A percentile compares a stretch with the other conserved stretches of the same genome.
These are phyloP conservation scores for Stylonectria norvegica DNA, from an alignment of 2,329 filamentous ascomycete genomes.

Conservation along the genomic window DNA sequence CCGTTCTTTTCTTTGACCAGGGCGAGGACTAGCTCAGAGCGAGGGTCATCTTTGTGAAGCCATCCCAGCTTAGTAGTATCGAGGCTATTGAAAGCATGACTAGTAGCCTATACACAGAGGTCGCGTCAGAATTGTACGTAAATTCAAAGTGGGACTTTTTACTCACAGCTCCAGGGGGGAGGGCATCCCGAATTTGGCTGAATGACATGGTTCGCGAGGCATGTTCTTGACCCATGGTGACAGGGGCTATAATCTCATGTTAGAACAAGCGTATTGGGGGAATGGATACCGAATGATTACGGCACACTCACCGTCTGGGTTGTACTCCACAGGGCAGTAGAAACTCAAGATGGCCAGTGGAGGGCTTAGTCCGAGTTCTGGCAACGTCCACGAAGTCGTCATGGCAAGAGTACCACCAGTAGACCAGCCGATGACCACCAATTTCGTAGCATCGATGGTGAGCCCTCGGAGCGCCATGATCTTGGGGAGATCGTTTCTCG, in stretches of 20 bases:
- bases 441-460: conserved; percentile 4
- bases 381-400: conserved; percentile 14
- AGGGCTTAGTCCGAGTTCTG: conserved; percentile 4
- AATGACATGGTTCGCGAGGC: conserved; percentile 13
- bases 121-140: not conserved
- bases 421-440: conserved; percentile 13
- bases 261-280: not conserved
- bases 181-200: conserved; percentile 8
- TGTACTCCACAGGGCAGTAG: conserved; percentile 18
- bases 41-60: conserved; percentile 14
- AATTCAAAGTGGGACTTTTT: not conserved
- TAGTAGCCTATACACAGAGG: conserved; percentile 1
- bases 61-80: conserved; percentile 19
- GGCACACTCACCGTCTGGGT: conserved; percentile 13
- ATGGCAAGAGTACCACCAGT: conserved; percentile 13
- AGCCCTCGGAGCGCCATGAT: conserved; percentile 7
- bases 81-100: conserved; percentile 13
- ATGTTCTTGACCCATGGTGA: conserved; percentile 16
- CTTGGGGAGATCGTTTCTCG: conserved; percentile 5
- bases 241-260: conserved; percentile 5
- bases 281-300: no score
- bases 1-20: conserved; percentile 19
- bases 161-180: conserved; percentile 8
- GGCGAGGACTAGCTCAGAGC: conserved; percentile 18
- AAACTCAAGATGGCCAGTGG: conserved; percentile 15